These are phyloP conservation scores for Trapa incisa DNA, from an alignment of 345 rosid genomes.

Conservation along the genomic window DNA sequence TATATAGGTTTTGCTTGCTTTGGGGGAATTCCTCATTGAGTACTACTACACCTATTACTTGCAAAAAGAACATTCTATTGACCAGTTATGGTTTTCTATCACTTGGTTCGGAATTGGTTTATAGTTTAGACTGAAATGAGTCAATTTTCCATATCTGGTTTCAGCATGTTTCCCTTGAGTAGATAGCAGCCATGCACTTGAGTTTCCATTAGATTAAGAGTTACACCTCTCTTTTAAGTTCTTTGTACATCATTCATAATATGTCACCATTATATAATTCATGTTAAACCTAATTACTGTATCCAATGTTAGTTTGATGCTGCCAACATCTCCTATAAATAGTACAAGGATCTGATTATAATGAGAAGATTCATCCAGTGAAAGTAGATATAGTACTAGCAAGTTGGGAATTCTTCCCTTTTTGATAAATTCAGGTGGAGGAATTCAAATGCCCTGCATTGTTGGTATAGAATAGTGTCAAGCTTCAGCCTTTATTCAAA, in stretches of 20 bases:
- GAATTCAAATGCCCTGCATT: too few species aligned
- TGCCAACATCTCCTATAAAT: background rate
- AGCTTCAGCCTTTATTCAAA: too few species aligned
- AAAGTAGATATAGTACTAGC: too few species aligned
- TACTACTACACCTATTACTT: conserved; percentile 15
- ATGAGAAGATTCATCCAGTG: background rate
- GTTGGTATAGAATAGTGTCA: too few species aligned
- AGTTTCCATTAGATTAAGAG: background rate
- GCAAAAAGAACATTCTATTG: conserved; percentile 19
- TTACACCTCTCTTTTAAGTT: background rate
- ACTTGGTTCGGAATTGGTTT: conserved; percentile 23
- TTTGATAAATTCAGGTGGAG: too few species aligned
- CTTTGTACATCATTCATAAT: background rate
- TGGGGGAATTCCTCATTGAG: conserved; percentile 16
- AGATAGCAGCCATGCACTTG: background rate
- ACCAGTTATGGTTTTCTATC: conserved; percentile 31
- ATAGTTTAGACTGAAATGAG: conserved; percentile 21
- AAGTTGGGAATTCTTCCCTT: too few species aligned
- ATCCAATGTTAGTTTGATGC: background rate
- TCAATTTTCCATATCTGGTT: conserved; percentile 8
- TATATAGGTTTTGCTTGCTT: conserved; percentile 9
- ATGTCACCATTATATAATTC: background rate
- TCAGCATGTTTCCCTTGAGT: conserved; percentile 7
- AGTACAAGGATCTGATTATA: background rate
- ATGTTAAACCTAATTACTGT: background rate